Evolutionary conservation across 2,329 filamentous ascomycete species (phyloP), one percentile per base, ranked within the genome.

Genomic region (Plenodomus biglobosus): DNA sequence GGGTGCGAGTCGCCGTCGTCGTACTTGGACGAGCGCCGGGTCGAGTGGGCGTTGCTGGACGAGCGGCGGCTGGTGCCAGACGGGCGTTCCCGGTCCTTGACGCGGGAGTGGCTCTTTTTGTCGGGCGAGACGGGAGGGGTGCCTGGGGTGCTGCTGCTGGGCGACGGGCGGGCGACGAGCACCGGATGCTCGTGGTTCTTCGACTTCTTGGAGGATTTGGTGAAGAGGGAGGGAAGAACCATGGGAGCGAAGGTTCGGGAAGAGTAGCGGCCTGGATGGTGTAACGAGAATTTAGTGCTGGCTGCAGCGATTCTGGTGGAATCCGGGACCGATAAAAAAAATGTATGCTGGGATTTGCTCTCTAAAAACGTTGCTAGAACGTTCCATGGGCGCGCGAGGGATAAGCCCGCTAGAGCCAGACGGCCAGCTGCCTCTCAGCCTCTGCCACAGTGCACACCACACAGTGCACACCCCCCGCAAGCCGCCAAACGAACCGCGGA

Each of bases 1-100:
- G 92, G 92, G 72, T 96, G 92, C 2, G 85, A 87, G 69, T 92
- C 83, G 56, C 79, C 79, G 68, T 89, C 84, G 68, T 88, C 85
- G 65, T 70, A 69, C 53, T 62, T 65, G 65, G 72, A 69, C 55
- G 73, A 70, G 52, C 66, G 69, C 59, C 62, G 65, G 52, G 61
- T 65, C 44, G 66, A 68, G 58, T 64, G 64, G 19, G 68, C 68
- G 44, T 49, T 56, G 40, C 64, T 66, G 53, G 61, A 59, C 40
- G 64, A 62, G 38, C 52, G 59, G 39, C 64, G 66, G 53, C 60
- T 59, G 42, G 64, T 61, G 38, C 51, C 59, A 42, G 55, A 53
- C 51, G 59, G 53, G 53, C 59, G 59, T 49, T 62, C 61, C 46
- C 66, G 62, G 42, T 70, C 65, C 42, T 64, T 66, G 42, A 70